phyloP scores from a whole-genome alignment of 2,329 filamentous ascomycete species.

The Fusarium xyrophilum region DNA sequence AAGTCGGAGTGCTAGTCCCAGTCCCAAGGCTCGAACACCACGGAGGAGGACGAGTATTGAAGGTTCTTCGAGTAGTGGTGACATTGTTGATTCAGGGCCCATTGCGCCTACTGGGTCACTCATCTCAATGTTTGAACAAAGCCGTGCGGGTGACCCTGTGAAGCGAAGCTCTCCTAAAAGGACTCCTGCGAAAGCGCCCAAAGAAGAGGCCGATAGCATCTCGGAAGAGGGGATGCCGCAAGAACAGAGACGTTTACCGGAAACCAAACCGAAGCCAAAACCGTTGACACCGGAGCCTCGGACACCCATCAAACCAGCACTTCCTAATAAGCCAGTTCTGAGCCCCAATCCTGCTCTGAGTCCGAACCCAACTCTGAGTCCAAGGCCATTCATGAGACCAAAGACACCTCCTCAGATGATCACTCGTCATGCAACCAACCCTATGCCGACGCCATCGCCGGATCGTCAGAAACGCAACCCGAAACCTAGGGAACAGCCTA shows the following conservation, averaged over 20 bases:
- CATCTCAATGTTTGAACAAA: constrained; percentile 73
- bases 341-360: neutral
- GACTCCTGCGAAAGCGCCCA: constrained; percentile 21
- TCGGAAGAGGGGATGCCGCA: constrained; percentile 14
- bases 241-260: constrained; percentile 20
- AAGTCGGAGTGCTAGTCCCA: constrained; percentile 57
- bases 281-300: constrained; percentile 32
- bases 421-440: constrained; percentile 29
- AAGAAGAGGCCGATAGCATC: constrained; percentile 17
- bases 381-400: constrained; percentile 43
- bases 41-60: constrained; percentile 44
- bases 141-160: constrained; percentile 44
- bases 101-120: constrained; percentile 69
- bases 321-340: constrained; percentile 40
- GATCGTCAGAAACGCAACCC: constrained; percentile 43
- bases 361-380: neutral
- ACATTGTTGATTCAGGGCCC: constrained; percentile 57
- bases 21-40: constrained; percentile 37
- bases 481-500: constrained; percentile 8
- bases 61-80: constrained; percentile 38
- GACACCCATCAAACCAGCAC: constrained; percentile 33
- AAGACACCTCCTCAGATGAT: constrained; percentile 41
- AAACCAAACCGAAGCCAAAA: constrained; percentile 40
- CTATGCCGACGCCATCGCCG: constrained; percentile 37
- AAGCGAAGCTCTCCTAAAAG: constrained; percentile 44